Base-by-base conservation (phyloP, 2,329 filamentous ascomycete species). In the Aspergillus sp. region DNA sequence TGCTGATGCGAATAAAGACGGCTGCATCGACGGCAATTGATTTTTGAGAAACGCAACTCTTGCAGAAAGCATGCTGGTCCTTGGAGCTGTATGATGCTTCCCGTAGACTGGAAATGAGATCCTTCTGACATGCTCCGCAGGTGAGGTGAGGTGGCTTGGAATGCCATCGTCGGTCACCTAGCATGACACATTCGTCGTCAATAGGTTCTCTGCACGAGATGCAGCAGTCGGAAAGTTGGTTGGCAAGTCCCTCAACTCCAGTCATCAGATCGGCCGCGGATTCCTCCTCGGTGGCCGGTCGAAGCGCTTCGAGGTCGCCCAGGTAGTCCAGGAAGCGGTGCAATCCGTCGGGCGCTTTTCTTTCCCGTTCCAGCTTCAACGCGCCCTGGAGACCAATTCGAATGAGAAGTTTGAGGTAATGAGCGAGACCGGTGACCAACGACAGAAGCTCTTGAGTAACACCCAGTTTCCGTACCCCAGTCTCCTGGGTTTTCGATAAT, bases 371-470 rank as follows among this genome's bases (percentile, higher is more conserved):
- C 35, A 97, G 79, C 60, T 89, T 91, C 41, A 98, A 73, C 5
- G 93, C 85, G 30, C 91, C 93, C 64, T 97, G 94, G 29, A 98
- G 78, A 62, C 93, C 96, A 57, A 98, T 98, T 43, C 93, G 83
- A 58, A 98, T 98, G 49, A 98, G 80, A 32, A 98, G 84, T 68
- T 98, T 98, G 45, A 98, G 80, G 63, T 98, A 98, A 68, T 98
- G 93, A 12, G 93, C 93, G 44, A 98, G 78, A 33, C 93, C 91
- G 35, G 93, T 98, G 45, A 98, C 93, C 5, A 98, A 78, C 5
- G 91, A 94, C n/a, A 98, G 72, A n/a, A 98, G 78, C 65, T 98
- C 93, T 66, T 98, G 93, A 6, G 93, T 98, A 30, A 98, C 93
- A 39, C 93, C 93, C 38, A 97, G 80, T 64, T 96, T 93, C 48